Evolutionary conservation across 306 rosid species (phyloP).

Genomic region (Quercus gilva): DNA sequence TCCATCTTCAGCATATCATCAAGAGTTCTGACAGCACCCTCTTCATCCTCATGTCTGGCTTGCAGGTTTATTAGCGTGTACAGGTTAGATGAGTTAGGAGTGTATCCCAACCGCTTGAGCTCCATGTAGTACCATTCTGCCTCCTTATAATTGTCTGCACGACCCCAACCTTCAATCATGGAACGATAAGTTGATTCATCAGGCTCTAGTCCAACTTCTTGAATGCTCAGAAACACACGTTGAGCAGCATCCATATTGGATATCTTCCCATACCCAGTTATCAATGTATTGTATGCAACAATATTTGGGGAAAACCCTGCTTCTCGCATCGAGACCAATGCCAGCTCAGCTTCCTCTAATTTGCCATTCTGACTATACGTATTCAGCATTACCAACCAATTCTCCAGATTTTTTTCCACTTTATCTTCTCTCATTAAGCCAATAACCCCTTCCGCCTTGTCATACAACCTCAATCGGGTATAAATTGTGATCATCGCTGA

Average conservation of each 20-base stretch:
- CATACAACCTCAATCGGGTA: slow-evolving; percentile 53
- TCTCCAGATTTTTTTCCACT: slow-evolving; percentile 54
- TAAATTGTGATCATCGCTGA: slow-evolving; percentile 77
- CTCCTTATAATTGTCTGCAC: slow-evolving; percentile 54
- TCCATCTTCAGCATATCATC: slow-evolving; percentile 69
- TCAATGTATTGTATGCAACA: slow-evolving; percentile 77
- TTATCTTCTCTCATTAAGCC: slow-evolving; percentile 47
- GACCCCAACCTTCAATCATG: slow-evolving; percentile 99
- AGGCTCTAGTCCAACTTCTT: slow-evolving; percentile 50
- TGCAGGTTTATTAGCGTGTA: slow-evolving; percentile 71
- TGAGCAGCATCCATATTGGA: slow-evolving; percentile 73
- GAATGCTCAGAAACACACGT: slow-evolving; percentile 46
- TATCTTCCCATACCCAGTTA: slow-evolving; percentile 89
- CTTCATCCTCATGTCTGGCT: slow-evolving; percentile 66
- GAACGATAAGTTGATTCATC: slow-evolving; percentile 87
- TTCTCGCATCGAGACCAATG: slow-evolving; percentile 48
- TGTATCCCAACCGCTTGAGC: slow-evolving; percentile 57
- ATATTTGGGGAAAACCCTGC: slow-evolving; percentile 61
- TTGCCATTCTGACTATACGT: slow-evolving; percentile 83
- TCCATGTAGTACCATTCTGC: slow-evolving; percentile 54
- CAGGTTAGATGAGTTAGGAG: slow-evolving; percentile 75
- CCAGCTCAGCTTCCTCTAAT: slow-evolving; percentile 60
- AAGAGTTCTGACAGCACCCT: slow-evolving; percentile 56
- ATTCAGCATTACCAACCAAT: slow-evolving; percentile 72
- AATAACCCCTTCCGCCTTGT: slow-evolving; percentile 65